Conservation (phyloP, 257 asterid species). For the Solanum dulcamara region DNA sequence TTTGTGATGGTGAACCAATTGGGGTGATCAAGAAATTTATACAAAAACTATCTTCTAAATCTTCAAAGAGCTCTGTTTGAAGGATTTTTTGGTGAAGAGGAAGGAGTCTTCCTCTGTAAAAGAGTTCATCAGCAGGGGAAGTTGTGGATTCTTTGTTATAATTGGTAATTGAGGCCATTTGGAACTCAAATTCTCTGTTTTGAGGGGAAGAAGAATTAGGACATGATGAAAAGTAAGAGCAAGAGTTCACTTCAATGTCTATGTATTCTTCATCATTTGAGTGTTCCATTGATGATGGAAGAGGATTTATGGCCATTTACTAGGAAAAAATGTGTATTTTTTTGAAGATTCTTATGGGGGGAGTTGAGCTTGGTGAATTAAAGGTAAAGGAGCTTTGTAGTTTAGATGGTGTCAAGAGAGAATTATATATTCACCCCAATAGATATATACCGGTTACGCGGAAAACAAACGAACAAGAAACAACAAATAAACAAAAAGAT, state of each 20-base stretch:
- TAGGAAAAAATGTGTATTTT: background rate
- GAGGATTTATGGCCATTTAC: conserved; percentile 17
- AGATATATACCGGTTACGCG: background rate
- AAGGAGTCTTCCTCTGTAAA: conserved; percentile 70
- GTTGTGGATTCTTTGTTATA: conserved; percentile 17
- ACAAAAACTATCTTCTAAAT: background rate
- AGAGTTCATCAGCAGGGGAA: conserved; percentile 72
- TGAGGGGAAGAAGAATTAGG: conserved; percentile 19
- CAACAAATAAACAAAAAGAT: too few relatives aligned
- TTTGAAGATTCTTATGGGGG: conserved; percentile 19
- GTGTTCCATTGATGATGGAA: background rate
- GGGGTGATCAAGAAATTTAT: conserved; percentile 19
- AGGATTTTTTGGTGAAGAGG: conserved; percentile 45
- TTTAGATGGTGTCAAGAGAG: too few relatives aligned
- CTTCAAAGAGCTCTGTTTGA: background rate
- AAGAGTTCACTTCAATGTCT: conserved; percentile 20
- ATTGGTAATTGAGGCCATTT: conserved; percentile 29
- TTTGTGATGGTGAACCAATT: conserved; percentile 17
- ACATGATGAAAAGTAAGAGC: background rate
- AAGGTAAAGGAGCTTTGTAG: background rate
- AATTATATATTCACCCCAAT: background rate
- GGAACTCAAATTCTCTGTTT: conserved; percentile 64
- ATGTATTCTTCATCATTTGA: conserved; percentile 38
- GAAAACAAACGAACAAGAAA: background rate
- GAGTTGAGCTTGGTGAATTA: conserved; percentile 12